These are phyloP conservation scores for Gentiana macrophylla DNA, from an alignment of 257 asterid species.

Conservation along the genomic window DNA sequence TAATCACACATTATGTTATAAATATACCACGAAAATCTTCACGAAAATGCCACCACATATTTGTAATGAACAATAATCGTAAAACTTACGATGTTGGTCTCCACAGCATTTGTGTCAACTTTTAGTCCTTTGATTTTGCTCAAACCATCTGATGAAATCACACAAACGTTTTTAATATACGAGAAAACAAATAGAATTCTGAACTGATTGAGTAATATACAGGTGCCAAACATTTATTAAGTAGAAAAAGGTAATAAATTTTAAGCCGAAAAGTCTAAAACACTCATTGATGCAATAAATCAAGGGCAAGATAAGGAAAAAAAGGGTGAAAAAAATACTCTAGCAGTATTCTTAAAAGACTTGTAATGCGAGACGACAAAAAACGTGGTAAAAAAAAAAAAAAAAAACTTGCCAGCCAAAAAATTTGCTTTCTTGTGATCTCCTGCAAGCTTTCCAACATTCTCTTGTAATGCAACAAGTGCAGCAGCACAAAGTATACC, in stretches of 20 bases:
- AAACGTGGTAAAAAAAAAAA: neutral
- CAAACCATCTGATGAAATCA: slow-evolving; percentile 49
- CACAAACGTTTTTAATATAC: neutral
- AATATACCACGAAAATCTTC: no score
- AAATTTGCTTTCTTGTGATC: slow-evolving; percentile 81
- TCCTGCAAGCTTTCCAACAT: slow-evolving; percentile 57
- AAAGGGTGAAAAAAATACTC: neutral
- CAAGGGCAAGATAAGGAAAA: no score
- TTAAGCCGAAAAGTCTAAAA: no score
- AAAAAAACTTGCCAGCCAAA: slow-evolving; percentile 53
- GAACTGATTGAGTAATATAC: neutral
- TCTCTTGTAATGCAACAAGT: slow-evolving; percentile 66
- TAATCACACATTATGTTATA: no score
- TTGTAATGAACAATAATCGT: no score
- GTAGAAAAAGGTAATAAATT: no score
- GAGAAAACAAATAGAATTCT: neutral
- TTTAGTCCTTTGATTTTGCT: slow-evolving; percentile 67
- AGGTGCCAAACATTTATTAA: no score
- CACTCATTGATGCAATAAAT: no score
- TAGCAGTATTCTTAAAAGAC: no score
- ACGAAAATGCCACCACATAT: no score
- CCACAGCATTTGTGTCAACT: slow-evolving; percentile 66
- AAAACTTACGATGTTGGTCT: slow-evolving; percentile 88
- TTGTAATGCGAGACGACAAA: no score
- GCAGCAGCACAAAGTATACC: slow-evolving; percentile 98